These are phyloP conservation scores for Trametes coccinea DNA, from an alignment of 768 basidiomycete genomes.

Conservation along the genomic window DNA sequence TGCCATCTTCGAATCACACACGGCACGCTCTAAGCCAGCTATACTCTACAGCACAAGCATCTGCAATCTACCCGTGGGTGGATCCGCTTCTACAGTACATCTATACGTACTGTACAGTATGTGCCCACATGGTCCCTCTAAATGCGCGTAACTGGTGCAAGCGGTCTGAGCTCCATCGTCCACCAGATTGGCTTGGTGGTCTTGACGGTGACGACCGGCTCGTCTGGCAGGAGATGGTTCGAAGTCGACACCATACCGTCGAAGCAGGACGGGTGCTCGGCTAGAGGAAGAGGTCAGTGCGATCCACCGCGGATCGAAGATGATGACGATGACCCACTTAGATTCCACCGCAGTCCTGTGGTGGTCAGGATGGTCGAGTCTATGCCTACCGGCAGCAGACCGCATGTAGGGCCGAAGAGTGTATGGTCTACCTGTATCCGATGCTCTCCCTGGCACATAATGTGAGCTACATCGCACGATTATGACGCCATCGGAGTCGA, in stretches of 20 bases:
- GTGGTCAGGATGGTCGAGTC: slow-evolving; percentile 78
- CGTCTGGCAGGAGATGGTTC: slow-evolving; percentile 78
- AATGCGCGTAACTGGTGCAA: background rate
- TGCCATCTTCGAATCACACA: too few relatives aligned
- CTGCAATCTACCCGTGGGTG: too few relatives aligned
- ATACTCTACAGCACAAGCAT: too few relatives aligned
- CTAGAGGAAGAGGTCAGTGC: slow-evolving; percentile 36
- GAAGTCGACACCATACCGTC: slow-evolving; percentile 89
- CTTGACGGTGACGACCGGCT: slow-evolving; percentile 65
- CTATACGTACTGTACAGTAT: too few relatives aligned
- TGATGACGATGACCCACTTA: slow-evolving; percentile 51
- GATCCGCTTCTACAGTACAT: too few relatives aligned
- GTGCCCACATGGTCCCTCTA: too few relatives aligned
- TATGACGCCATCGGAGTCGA: background rate
- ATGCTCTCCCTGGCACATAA: slow-evolving; percentile 73
- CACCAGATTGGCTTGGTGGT: slow-evolving; percentile 89
- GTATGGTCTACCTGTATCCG: slow-evolving; percentile 71
- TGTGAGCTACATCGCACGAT: background rate
- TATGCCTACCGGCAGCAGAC: slow-evolving; percentile 89
- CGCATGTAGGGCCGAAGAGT: slow-evolving; percentile 84
- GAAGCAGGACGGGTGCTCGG: slow-evolving; percentile 70
- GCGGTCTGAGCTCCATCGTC: slow-evolving; percentile 65
- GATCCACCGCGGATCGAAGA: too few relatives aligned
- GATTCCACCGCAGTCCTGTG: slow-evolving; percentile 84
- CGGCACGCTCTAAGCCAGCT: too few relatives aligned